A percentile compares a stretch with the other conserved stretches of the same genome.
Conservation (phyloP, 306 rosid species). For the Casuarina glauca region DNA sequence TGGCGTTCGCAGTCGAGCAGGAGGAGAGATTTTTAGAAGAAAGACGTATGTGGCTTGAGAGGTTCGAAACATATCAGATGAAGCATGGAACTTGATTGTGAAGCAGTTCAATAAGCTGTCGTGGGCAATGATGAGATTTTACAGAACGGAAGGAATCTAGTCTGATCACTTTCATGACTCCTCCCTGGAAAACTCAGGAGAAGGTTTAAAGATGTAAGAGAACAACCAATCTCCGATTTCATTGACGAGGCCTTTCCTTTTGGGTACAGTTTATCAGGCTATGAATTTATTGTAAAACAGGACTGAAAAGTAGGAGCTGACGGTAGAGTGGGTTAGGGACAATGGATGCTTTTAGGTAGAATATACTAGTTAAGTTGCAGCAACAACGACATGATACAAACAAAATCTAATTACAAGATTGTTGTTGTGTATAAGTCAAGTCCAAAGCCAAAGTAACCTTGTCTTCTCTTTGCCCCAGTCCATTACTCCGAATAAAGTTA, state of each 20-base stretch:
- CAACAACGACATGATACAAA: neutral
- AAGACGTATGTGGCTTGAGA: too few relatives aligned
- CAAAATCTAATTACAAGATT: constrained; percentile 1
- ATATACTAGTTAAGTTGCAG: neutral
- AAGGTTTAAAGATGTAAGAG: too few relatives aligned
- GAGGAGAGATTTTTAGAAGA: too few relatives aligned
- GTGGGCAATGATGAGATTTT: too few relatives aligned
- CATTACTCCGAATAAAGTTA: neutral
- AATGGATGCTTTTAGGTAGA: neutral
- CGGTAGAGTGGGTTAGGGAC: neutral
- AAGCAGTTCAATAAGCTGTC: too few relatives aligned
- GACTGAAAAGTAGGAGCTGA: neutral
- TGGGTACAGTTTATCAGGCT: neutral
- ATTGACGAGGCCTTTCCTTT: neutral
- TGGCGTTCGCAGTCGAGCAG: too few relatives aligned
- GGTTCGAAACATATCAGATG: too few relatives aligned
- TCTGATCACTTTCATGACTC: too few relatives aligned
- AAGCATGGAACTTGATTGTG: too few relatives aligned
- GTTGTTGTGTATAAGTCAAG: constrained; percentile 1
- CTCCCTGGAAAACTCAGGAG: too few relatives aligned
- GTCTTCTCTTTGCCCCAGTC: neutral
- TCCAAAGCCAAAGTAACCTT: neutral
- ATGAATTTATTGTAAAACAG: too few relatives aligned
- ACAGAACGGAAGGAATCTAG: too few relatives aligned
- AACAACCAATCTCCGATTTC: neutral